Base-by-base conservation (phyloP, 176 grass and related monocot genomes). In the Oryza nivara region DNA sequence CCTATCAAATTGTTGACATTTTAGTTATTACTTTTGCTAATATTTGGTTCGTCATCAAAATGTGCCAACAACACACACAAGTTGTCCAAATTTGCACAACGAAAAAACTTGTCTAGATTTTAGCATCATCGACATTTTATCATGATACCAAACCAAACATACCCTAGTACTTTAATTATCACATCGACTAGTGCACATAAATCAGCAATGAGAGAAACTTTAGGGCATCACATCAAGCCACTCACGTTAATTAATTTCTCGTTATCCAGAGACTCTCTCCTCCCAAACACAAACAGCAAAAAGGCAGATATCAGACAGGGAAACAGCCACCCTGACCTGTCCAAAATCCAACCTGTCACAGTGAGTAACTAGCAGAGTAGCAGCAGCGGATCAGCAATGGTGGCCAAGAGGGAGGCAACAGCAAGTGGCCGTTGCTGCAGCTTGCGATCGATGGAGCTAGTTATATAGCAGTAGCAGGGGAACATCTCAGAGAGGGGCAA, bases 381-480 rank as follows among this genome's bases (percentile, higher is more conserved):
- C 49, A 52, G 49, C 49, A 45, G 56, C 20, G 35, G 4, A 36
- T 36, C 16, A 63, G 58, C 20, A 51, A 38, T 17, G 66, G 71
- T 35, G 23, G 60, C 19, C 35, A 56, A 52, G 17, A 38, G 67
- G 70, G 74, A 83, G 80, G 74, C 67, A 81, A 26, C 41, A 51
- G 20, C 32, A 52, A 79, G 86, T 88, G 73, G 68, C 34, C 61
- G 22, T 61, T 46, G 65, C 73, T 54, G n/a, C n/a, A 23, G 58
- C 58, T 16, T 63, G n/a, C 38, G 35, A 73, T 52, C 51, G 35
- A 54, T 63, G 58, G n/a, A 23, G 58, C 58, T 22, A 23, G 58
- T n/a, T 22, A 58, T 22, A 58, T n/a, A 15, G 26, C 35, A 7
- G 4, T 52, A 58, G 70, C 77, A 22, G 86, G 65, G 65, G 81